These are phyloP conservation scores for Cladobotryum protrusum DNA, from an alignment of 2,329 filamentous ascomycete genomes.

Conservation along the genomic window DNA sequence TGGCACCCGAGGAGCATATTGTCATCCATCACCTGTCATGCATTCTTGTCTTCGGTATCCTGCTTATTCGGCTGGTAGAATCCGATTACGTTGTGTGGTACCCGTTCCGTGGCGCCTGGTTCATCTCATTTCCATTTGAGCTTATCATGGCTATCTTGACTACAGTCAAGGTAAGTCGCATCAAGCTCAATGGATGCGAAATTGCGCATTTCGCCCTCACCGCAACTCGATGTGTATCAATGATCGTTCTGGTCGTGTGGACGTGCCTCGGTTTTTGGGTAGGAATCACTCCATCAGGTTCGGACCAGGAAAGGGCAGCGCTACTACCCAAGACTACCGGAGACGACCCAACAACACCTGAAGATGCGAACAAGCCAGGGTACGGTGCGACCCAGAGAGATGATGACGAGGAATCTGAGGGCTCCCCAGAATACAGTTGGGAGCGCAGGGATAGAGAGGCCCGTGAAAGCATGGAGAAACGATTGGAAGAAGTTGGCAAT, in stretches of 20 bases:
- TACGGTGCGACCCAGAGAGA: slow-evolving; percentile 39
- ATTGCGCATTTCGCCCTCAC: slow-evolving; percentile 20
- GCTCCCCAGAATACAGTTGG: slow-evolving; percentile 47
- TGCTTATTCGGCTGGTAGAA: slow-evolving; percentile 49
- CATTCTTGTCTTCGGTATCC: slow-evolving; percentile 56
- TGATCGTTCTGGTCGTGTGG: slow-evolving; percentile 27
- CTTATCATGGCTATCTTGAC: slow-evolving; percentile 33
- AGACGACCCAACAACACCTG: not conserved
- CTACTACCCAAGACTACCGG: slow-evolving; percentile 38
- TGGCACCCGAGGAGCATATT: slow-evolving; percentile 37
- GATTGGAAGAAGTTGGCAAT: slow-evolving; percentile 66
- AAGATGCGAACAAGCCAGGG: slow-evolving; percentile 20
- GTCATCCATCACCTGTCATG: slow-evolving; percentile 56
- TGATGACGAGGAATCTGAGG: slow-evolving; percentile 31
- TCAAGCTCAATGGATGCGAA: slow-evolving; percentile 13
- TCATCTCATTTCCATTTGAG: slow-evolving; percentile 53
- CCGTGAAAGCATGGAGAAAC: slow-evolving; percentile 57
- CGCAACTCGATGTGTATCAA: slow-evolving; percentile 12
- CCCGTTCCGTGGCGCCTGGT: slow-evolving; percentile 57
- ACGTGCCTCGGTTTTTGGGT: slow-evolving; percentile 22
- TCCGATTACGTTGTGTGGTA: slow-evolving; percentile 50
- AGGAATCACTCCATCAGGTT: slow-evolving; percentile 16
- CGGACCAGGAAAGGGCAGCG: slow-evolving; percentile 54
- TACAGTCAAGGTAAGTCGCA: slow-evolving; percentile 6
- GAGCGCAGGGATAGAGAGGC: slow-evolving; percentile 46